Percentiles rank a stretch among this genome's conserved stretches.
phyloP scores from a whole-genome alignment of 2,329 filamentous ascomycete genomes.

The Teratosphaeriaceae sp. region DNA sequence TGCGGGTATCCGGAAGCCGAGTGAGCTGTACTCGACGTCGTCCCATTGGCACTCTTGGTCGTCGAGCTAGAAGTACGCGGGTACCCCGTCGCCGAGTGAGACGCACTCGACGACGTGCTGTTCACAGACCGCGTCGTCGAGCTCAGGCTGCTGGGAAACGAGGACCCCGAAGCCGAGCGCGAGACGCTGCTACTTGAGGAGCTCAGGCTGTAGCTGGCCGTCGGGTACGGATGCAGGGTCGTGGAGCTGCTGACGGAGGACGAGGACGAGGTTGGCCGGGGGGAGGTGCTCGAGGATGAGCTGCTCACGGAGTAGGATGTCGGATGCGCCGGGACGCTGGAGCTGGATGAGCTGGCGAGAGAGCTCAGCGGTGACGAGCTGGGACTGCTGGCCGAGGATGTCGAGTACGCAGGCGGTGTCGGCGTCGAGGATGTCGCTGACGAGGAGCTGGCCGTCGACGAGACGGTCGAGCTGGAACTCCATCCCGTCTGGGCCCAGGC shows the following conservation, averaged over 20 bases:
- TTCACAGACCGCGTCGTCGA: not conserved
- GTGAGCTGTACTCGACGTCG: not conserved
- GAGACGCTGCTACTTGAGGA: not conserved
- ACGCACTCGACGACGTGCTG: slow-evolving; percentile 1
- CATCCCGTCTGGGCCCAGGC: slow-evolving; percentile 2
- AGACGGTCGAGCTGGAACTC: not conserved
- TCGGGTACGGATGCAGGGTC: not conserved
- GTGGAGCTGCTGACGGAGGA: not conserved
- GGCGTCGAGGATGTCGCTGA: not conserved
- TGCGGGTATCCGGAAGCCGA: not conserved
- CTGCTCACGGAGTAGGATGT: not conserved
- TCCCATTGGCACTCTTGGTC: not conserved
- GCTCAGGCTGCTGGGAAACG: not conserved
- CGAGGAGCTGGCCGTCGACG: not conserved
- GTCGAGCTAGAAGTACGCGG: not conserved
- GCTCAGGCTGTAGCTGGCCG: not conserved
- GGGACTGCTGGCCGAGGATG: not conserved
- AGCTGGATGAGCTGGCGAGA: not conserved
- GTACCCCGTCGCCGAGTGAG: not conserved
- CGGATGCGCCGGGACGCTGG: not conserved
- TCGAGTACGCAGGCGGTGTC: not conserved
- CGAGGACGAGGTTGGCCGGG: not conserved
- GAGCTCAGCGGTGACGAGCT: not conserved
- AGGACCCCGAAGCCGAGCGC: not conserved
- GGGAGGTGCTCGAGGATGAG: not conserved